A percentile compares a stretch with the other conserved stretches of the same genome.
phyloP scores from a whole-genome alignment of 805 yeast genomes.

The Teunomyces barrocoloradensis region DNA sequence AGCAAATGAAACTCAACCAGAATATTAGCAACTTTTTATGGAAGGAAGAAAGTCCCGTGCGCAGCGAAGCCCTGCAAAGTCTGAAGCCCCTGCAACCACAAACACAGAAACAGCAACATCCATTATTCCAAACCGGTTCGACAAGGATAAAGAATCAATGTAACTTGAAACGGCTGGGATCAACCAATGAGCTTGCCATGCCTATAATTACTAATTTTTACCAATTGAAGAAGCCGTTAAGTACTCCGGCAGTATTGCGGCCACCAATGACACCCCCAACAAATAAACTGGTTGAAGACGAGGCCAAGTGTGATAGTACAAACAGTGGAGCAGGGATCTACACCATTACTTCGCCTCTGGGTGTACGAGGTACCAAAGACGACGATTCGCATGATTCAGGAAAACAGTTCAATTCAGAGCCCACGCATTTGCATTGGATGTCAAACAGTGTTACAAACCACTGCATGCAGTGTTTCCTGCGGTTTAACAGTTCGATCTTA shows the following conservation, averaged over 20 bases:
- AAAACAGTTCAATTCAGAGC: conserved; percentile 28
- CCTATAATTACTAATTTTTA: conserved; percentile 22
- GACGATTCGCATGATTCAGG: not conserved
- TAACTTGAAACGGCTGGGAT: not conserved
- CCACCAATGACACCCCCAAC: conserved; percentile 20
- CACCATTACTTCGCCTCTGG: conserved; percentile 8
- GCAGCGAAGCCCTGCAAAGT: not conserved
- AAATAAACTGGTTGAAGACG: not conserved
- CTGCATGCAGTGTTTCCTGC: conserved; percentile 43
- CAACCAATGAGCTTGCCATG: not conserved
- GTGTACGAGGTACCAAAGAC: not conserved
- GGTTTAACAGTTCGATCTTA: conserved; percentile 23
- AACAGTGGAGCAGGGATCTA: conserved; percentile 2
- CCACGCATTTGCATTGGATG: conserved; percentile 54
- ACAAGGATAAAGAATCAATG: conserved; percentile 5
- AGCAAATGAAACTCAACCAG: conserved; percentile 9
- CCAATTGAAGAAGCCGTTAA: conserved; percentile 45
- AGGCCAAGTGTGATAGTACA: not conserved
- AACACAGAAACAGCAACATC: conserved; percentile 4
- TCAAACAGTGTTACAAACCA: conserved; percentile 39
- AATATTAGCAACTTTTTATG: conserved; percentile 5
- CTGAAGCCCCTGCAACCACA: not conserved
- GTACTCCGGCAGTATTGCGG: conserved; percentile 53
- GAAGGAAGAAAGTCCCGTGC: not conserved
- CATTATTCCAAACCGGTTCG: conserved; percentile 2